Percentiles rank a stretch among this genome's conserved stretches.
Conservation (phyloP, 768 basidiomycete species). For the Suillus sp. region DNA sequence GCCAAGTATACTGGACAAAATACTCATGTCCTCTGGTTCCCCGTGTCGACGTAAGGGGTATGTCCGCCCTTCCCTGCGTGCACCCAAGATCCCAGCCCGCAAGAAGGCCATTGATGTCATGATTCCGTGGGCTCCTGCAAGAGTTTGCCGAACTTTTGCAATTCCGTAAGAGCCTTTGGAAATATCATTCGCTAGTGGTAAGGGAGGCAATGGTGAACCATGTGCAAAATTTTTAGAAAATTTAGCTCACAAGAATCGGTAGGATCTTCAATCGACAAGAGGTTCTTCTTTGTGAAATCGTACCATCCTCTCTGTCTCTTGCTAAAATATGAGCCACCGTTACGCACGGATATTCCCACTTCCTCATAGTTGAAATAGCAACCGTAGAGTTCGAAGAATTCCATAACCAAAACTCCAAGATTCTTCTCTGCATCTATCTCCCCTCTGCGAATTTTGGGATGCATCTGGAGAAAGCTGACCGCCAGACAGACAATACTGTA, state of each 20-base stretch:
- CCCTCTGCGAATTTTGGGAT: conserved; percentile 87
- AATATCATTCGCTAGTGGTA: conserved; percentile 81
- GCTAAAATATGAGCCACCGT: conserved; percentile 87
- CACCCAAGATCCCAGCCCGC: conserved; percentile 61
- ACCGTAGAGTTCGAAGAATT: conserved; percentile 97
- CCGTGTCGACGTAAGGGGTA: conserved; percentile 45
- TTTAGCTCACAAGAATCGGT: conserved; percentile 75
- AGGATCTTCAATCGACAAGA: conserved; percentile 92
- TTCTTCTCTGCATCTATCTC: conserved; percentile 89
- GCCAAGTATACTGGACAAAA: conserved; percentile 77
- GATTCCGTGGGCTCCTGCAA: conserved; percentile 80
- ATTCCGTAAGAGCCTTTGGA: conserved; percentile 87
- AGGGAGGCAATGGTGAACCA: conserved; percentile 8
- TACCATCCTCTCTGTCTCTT: conserved; percentile 85
- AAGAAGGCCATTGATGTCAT: conserved; percentile 75
- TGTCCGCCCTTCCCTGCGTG: conserved; percentile 54
- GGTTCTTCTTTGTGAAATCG: conserved; percentile 52
- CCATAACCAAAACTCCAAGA: conserved; percentile 91
- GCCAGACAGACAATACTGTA: conserved; percentile 94
- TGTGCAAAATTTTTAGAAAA: background rate
- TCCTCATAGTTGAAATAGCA: conserved; percentile 88
- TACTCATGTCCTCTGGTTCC: conserved; percentile 69
- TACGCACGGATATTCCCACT: conserved; percentile 83
- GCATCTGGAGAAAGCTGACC: conserved; percentile 95
- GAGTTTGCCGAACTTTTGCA: conserved; percentile 74